Evolutionary conservation across 257 asterid genomes (phyloP), one percentile per base, ranked within the genome.

Genomic region (Capsicum baccatum): DNA sequence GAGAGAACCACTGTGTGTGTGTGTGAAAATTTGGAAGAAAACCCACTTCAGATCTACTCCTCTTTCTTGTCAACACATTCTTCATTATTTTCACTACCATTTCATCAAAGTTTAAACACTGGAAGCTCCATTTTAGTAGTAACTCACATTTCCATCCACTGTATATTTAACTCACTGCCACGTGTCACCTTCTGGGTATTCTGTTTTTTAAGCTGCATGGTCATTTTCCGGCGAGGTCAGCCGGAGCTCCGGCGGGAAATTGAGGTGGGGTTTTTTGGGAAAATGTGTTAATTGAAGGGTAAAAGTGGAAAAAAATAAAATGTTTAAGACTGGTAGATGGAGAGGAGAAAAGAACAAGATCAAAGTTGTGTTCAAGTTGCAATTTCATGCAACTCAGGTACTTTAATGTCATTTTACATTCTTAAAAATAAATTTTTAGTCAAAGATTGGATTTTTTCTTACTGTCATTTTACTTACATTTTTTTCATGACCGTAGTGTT

Each of bases 351-450:
- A 93, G 93, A 93, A 91, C 93, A 95, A 92, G 94, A 88, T 97
- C 93, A 97, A 92, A 89, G 95, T 90, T 86, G 96, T 88, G 78
- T 97, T 95, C 91, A 95, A 91, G 91, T 86, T 97, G 94, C 98
- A 92, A 90, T 97, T 95, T 89, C 99, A 92, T 94, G 99, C 98
- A 85, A 88, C 98, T 88, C 93, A 93, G 97, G 99, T 96, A 82
- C 16, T 84, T 84, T 48, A 55, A 33, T 79, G 67, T 54, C 37
- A 13, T 63, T 79, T 58, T 66, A 15, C 44, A 84, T 85, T 85
- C 7, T 84, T 84, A 80, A 78, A 50, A 87, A 85, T 66, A 68
- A 42, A 56, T 21, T 50, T 60, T n/a, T 83, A 57, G 64, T 58
- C 58, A 50, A 80, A 73, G 79, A 62, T 82, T 82, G 83, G 66